Conservation (phyloP, 169 alveolate species). For the Ichthyophthirius multifiliis region DNA sequence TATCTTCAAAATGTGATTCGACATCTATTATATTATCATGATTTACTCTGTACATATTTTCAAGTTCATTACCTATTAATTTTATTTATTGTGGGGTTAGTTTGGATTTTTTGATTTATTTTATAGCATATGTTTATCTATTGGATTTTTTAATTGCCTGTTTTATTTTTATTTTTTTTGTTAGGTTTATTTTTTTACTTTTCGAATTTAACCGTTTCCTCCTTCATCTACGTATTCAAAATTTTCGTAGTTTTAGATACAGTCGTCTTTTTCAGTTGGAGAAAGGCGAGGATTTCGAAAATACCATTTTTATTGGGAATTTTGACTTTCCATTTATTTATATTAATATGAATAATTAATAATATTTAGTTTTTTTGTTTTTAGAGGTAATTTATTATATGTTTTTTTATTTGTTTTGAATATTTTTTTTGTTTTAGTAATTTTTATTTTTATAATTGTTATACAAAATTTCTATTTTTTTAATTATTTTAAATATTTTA, state of each 20-base stretch:
- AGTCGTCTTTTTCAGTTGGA: slow-evolving; percentile 61
- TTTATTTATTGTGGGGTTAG: too few species aligned
- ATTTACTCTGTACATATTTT: slow-evolving; percentile 69
- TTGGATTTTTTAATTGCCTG: slow-evolving; percentile 71
- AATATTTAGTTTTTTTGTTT: too few species aligned
- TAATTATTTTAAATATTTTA: too few species aligned
- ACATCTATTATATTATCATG: slow-evolving; percentile 88
- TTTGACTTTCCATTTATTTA: too few species aligned
- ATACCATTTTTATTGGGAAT: slow-evolving; percentile 4
- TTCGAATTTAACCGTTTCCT: slow-evolving; percentile 90
- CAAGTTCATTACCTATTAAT: slow-evolving; percentile 64
- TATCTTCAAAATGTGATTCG: slow-evolving; percentile 88
- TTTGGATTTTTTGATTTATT: too few species aligned
- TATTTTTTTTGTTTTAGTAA: too few species aligned
- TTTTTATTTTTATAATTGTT: too few species aligned
- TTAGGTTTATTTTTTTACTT: slow-evolving; percentile 78
- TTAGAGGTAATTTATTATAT: too few species aligned
- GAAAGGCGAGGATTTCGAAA: not conserved
- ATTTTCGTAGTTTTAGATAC: slow-evolving; percentile 74
- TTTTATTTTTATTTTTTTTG: slow-evolving; percentile 81
- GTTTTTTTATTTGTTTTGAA: too few species aligned
- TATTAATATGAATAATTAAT: too few species aligned
- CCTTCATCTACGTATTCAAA: slow-evolving; percentile 86
- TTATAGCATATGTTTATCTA: slow-evolving; percentile 65
- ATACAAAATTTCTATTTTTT: too few species aligned